Percentiles rank a stretch among this genome's conserved stretches.
Evolutionary conservation across 2,329 filamentous ascomycete species (phyloP).

Genomic region (Monilinia aucupariae): DNA sequence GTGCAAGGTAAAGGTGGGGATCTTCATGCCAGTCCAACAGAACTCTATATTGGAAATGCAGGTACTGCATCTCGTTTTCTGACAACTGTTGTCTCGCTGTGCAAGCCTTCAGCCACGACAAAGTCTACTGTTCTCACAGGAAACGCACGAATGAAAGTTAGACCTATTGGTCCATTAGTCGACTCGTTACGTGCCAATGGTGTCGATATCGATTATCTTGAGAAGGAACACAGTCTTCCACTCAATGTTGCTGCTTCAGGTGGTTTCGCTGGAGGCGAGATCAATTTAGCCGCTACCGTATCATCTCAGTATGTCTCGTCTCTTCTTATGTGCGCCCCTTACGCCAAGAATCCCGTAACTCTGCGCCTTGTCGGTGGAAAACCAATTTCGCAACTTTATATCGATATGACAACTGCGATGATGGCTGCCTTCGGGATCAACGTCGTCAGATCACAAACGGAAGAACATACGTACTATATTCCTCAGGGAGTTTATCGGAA

Average conservation of each 20-base stretch:
- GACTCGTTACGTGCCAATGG: constrained; percentile 85
- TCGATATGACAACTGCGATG: constrained; percentile 98
- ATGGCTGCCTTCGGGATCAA: constrained; percentile 87
- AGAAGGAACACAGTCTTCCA: constrained; percentile 76
- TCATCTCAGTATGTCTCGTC: constrained; percentile 99
- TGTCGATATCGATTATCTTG: constrained; percentile 79
- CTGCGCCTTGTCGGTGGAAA: constrained; percentile 90
- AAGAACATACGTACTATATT: constrained; percentile 90
- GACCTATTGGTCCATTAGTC: constrained; percentile 88
- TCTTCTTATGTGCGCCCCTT: constrained; percentile 92
- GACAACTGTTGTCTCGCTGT: constrained; percentile 84
- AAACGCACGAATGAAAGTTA: constrained; percentile 92
- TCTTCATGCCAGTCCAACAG: constrained; percentile 66
- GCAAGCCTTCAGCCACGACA: constrained; percentile 54
- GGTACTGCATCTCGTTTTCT: constrained; percentile 94
- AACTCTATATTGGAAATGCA: constrained; percentile 91
- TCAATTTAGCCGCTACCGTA: constrained; percentile 88
- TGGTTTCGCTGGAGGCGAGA: constrained; percentile 78
- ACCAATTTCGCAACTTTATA: constrained; percentile 93
- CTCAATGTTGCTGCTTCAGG: constrained; percentile 75
- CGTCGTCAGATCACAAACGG: constrained; percentile 68
- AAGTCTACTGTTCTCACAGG: constrained; percentile 79
- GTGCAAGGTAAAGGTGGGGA: constrained; percentile 87
- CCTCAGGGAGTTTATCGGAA: constrained; percentile 79
- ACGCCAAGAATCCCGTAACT: constrained; percentile 90